Percentiles rank a stretch among this genome's conserved stretches.
These are phyloP conservation scores for Picea abies DNA, from an alignment of 83 land plant genomes.

Conservation along the genomic window DNA sequence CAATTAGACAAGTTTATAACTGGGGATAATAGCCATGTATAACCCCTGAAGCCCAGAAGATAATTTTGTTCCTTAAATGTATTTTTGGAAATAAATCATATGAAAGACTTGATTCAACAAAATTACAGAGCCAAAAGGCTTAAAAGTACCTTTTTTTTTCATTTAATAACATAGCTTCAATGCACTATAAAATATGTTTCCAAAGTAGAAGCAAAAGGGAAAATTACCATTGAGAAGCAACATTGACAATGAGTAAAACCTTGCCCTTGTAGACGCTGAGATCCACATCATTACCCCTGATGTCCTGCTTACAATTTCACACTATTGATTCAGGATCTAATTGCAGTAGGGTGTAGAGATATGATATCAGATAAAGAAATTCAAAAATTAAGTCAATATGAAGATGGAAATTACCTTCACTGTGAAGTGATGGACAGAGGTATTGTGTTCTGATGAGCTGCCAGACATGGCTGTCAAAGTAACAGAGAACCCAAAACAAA, in stretches of 20 bases:
- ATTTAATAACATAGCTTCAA: too few relatives aligned
- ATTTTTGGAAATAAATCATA: neutral
- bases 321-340: neutral
- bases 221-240: too few relatives aligned
- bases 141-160: too few relatives aligned
- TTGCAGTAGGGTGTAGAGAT: neutral
- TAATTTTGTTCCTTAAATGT: neutral
- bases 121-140: too few relatives aligned
- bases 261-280: too few relatives aligned
- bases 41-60: neutral
- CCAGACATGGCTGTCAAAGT: too few relatives aligned
- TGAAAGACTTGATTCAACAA: too few relatives aligned
- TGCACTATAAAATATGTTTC: too few relatives aligned
- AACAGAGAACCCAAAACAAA: too few relatives aligned
- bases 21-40: neutral
- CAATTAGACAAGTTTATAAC: neutral
- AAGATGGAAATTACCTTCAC: neutral
- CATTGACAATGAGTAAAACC: neutral
- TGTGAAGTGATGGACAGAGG: neutral
- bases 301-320: constrained; percentile 42
- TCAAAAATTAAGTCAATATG: neutral
- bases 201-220: too few relatives aligned
- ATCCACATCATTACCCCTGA: neutral
- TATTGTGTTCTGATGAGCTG: too few relatives aligned
- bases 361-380: neutral